These are phyloP conservation scores for Boletus rex-veris DNA, from an alignment of 768 basidiomycete species.

Conservation along the genomic window DNA sequence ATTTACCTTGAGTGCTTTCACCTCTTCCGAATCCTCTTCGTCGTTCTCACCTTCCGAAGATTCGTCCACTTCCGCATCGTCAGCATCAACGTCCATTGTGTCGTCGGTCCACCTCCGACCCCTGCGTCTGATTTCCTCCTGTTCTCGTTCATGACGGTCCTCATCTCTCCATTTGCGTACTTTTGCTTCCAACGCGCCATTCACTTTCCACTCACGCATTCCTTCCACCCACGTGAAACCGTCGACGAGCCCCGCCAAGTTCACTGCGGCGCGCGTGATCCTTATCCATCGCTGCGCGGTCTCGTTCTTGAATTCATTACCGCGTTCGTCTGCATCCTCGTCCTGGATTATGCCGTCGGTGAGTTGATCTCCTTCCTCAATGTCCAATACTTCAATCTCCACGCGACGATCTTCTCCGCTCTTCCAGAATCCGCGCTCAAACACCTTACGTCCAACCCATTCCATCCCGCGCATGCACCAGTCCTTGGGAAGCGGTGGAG, in stretches of 20 bases:
- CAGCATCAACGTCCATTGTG: slow-evolving; percentile 68
- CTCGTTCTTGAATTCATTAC: slow-evolving; percentile 28
- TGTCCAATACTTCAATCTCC: slow-evolving; percentile 80
- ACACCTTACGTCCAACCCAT: slow-evolving; percentile 89
- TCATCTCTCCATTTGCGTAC: slow-evolving; percentile 67
- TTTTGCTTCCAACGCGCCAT: slow-evolving; percentile 65
- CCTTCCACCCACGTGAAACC: slow-evolving; percentile 70
- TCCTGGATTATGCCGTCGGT: slow-evolving; percentile 84
- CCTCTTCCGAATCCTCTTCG: slow-evolving; percentile 65
- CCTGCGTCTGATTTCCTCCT: slow-evolving; percentile 63
- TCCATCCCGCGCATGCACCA: slow-evolving; percentile 96
- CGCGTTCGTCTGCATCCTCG: slow-evolving; percentile 51
- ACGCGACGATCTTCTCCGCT: slow-evolving; percentile 56
- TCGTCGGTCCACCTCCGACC: slow-evolving; percentile 64
- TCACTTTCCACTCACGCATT: slow-evolving; percentile 58
- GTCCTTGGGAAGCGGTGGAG: slow-evolving; percentile 82
- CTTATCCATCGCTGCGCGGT: slow-evolving; percentile 70
- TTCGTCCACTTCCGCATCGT: slow-evolving; percentile 47
- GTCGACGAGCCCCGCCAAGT: slow-evolving; percentile 64
- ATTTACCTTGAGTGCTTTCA: slow-evolving; percentile 76
- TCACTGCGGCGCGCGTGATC: slow-evolving; percentile 64
- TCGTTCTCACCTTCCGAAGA: slow-evolving; percentile 46
- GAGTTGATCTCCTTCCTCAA: slow-evolving; percentile 50
- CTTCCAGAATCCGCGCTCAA: slow-evolving; percentile 94
- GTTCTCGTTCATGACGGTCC: slow-evolving; percentile 60